These are phyloP conservation scores for Tricholoma sp. DNA, from an alignment of 768 basidiomycete species.

Conservation along the genomic window DNA sequence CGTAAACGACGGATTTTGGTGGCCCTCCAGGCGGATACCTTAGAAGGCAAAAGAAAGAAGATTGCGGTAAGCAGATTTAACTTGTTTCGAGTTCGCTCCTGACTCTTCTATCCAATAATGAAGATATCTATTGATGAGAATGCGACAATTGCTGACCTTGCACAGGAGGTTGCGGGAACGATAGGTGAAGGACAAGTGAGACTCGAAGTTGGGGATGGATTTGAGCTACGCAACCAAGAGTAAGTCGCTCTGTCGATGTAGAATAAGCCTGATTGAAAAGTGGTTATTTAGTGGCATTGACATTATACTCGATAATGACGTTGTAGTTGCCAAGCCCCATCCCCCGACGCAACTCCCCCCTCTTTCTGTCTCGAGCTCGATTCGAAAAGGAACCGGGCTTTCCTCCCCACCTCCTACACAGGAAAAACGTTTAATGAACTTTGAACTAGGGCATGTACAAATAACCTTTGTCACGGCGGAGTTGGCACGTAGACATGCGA, in stretches of 20 bases:
- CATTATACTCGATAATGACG: conserved; percentile 11
- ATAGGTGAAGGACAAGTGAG: conserved; percentile 12
- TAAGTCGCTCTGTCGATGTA: conserved; percentile 3
- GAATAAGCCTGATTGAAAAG: neutral
- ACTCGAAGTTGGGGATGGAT: conserved; percentile 20
- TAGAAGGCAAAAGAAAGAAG: neutral
- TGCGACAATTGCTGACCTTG: conserved; percentile 5
- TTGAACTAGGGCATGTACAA: conserved; percentile 10
- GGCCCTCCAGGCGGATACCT: neutral
- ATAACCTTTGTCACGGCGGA: conserved; percentile 19
- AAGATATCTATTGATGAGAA: neutral
- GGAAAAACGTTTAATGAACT: neutral
- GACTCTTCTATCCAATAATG: neutral
- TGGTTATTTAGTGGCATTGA: conserved; percentile 1
- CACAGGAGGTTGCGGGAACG: conserved; percentile 15
- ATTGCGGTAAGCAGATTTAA: neutral
- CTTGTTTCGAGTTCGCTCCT: neutral
- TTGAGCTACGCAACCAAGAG: conserved; percentile 19
- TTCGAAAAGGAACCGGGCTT: neutral
- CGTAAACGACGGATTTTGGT: neutral
- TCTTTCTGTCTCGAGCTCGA: neutral
- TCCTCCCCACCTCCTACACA: neutral
- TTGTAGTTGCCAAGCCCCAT: conserved; percentile 11
- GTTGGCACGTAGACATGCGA: conserved; percentile 13
- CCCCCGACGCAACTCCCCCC: no score